Evolutionary conservation across 148 eudicot genomes (phyloP), one percentile per base, ranked within the genome.

Genomic region (Rheum nobile): DNA sequence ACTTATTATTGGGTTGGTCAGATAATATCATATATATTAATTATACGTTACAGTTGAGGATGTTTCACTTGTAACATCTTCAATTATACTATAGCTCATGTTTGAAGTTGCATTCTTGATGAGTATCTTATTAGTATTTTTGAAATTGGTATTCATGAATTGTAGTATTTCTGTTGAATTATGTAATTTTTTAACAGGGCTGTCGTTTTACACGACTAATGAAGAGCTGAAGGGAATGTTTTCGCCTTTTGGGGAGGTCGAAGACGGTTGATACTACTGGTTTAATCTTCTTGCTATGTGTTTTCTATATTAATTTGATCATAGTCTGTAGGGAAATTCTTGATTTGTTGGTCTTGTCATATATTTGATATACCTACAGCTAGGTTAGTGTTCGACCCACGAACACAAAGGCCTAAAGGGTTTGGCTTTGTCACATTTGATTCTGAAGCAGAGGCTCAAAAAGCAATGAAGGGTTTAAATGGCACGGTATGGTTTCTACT

Each of bases 401-500:
- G 17, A 75, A 88, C 92, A 2, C 86, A 77, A 59, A 89, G 98
- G 84, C 81, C 84, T 17, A 93, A 88, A 79, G 97, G 98, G 24
- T 93, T 80, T 82, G 98, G 91, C 28, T 93, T 93, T 79, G 85
- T 89, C 54, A 88, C 83, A 67, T 93, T 83, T 78, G 83, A 87
- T 74, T 80, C 84, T n/a, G 88, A 92, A 67, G 73, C 52, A 41
- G 90, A 89, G 68, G 97, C 98, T 13, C 81, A 81, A 26, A 81
- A 75, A 4, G 98, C 98, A 74, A 16, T 89, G 28, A 88, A 86
- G 74, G 81, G 85, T 63, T 72, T 93, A 79, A 83, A 93, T 79
- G 88, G 88, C 78, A 89, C 82, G 98, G 98, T 91, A 85, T 21
- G 19, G 52, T 44, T 74, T 46, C 44, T n/a, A n/a, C n/a, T n/a